These are phyloP conservation scores for Dendrobium nobile DNA, from an alignment of 106 monocot genomes.

Conservation along the genomic window DNA sequence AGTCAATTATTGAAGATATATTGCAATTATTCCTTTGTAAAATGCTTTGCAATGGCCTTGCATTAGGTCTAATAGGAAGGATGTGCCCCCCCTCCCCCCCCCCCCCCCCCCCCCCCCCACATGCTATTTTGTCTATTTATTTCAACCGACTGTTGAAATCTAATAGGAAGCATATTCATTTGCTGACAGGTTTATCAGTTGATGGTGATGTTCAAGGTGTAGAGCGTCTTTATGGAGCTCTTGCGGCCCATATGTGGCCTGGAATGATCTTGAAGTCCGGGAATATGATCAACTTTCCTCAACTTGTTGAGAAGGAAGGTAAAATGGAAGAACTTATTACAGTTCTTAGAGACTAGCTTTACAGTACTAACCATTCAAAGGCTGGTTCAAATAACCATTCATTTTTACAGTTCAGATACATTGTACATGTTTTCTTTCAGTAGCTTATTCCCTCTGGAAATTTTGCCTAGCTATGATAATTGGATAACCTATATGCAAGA, in stretches of 20 bases:
- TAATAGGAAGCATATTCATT: constrained; percentile 7
- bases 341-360: background rate
- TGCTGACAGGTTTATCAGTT: constrained; percentile 68
- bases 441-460: background rate
- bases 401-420: background rate
- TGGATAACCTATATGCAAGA: background rate
- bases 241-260: constrained; percentile 98
- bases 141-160: no score
- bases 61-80: background rate
- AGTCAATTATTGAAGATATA: background rate
- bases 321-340: background rate
- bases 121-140: no score
- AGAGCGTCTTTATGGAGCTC: constrained; percentile 69
- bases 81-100: no score
- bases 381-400: background rate
- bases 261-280: constrained; percentile 97
- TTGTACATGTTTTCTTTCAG: background rate
- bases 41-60: background rate
- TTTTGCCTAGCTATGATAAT: background rate
- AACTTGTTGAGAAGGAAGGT: constrained; percentile 46
- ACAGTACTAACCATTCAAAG: background rate
- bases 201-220: constrained; percentile 95
- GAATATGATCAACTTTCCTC: constrained; percentile 32
- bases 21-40: background rate
- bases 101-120: no score